phyloP scores from a whole-genome alignment of 805 yeast genomes.

The Cyberlindnera saturnus region DNA sequence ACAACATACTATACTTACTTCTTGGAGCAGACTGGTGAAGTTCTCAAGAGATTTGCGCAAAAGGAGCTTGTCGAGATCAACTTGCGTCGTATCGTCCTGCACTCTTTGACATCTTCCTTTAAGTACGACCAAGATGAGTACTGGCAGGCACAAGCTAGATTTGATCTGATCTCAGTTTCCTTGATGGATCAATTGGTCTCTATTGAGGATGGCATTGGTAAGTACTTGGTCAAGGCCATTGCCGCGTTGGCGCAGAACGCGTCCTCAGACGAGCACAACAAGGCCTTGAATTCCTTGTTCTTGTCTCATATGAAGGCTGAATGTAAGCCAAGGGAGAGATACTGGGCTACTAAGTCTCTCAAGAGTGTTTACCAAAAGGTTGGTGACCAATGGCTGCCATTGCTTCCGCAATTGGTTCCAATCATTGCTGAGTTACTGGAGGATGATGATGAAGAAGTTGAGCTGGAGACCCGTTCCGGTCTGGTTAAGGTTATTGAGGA shows the following conservation, averaged over 20 bases:
- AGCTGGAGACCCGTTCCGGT: conserved; percentile 83
- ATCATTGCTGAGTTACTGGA: conserved; percentile 91
- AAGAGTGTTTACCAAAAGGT: conserved; percentile 81
- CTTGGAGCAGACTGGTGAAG: conserved; percentile 59
- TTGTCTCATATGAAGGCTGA: conserved; percentile 63
- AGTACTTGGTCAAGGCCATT: conserved; percentile 73
- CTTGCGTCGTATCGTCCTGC: conserved; percentile 67
- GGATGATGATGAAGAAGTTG: conserved; percentile 93
- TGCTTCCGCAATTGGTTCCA: conserved; percentile 93
- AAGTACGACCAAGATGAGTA: conserved; percentile 89
- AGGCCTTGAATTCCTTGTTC: conserved; percentile 58
- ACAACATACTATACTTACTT: conserved; percentile 85
- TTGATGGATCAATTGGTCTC: conserved; percentile 60
- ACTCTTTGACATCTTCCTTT: conserved; percentile 74
- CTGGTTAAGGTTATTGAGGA: conserved; percentile 86
- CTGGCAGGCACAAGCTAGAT: conserved; percentile 87
- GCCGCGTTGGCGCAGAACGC: conserved; percentile 69
- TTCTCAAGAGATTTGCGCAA: conserved; percentile 45
- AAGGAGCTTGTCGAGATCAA: conserved; percentile 38
- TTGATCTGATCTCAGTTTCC: conserved; percentile 59
- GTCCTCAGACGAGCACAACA: conserved; percentile 69
- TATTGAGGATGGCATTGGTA: conserved; percentile 71
- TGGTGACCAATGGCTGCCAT: conserved; percentile 90
- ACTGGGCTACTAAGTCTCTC: conserved; percentile 76
- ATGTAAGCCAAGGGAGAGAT: conserved; percentile 51